Evolutionary conservation across 2,329 filamentous ascomycete species (phyloP), one percentile per base, ranked within the genome.

Genomic region (Ophiostoma angusticollis): DNA sequence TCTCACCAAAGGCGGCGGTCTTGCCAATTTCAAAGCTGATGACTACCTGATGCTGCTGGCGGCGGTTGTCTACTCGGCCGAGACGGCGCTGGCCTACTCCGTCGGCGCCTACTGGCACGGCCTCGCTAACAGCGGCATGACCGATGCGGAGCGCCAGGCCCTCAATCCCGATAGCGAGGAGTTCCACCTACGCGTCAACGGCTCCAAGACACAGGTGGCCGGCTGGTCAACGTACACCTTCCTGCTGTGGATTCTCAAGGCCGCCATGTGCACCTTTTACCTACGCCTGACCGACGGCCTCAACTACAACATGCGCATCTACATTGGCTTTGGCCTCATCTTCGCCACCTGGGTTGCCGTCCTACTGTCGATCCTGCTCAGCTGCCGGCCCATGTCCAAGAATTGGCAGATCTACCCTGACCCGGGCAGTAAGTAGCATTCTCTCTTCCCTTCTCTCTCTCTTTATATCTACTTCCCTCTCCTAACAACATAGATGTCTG

Each of bases 31-130:
- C 40, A 61, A 65, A 46, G 58, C 63, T 1, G 74, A 78, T 51
- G 75, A 80, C 44, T 76, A 71, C 47, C 50, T 79, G 22, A 72
- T 76, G 55, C 54, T 67, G 31, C n/a, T 73, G 14, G 71, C 66
- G 5, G 61, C 62, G 43, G 68, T 43, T 2, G 33, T 43, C 24
- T 47, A 48, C 30, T 37, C 52, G 6, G 42, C 43, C 17, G 54
- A 56, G 18, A 55, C 53, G 2, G 43, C 46, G 3, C 46, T 57
- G 9, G 55, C 56, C 3, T 56, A 54, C 38, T 43, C 48, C 0
- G 54, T 58, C 1, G 52, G 50, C 4, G 49, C 44, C 1, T 49
- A 47, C 11, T 54, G 48, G 44, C 44, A 50, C 2, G 55, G 55
- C 5, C 45, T 58, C 3, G 54, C 56, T 44, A 58, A 58, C 46